phyloP scores from a whole-genome alignment of 2,329 filamentous ascomycete species.

The Thermoascus crustaceus region DNA sequence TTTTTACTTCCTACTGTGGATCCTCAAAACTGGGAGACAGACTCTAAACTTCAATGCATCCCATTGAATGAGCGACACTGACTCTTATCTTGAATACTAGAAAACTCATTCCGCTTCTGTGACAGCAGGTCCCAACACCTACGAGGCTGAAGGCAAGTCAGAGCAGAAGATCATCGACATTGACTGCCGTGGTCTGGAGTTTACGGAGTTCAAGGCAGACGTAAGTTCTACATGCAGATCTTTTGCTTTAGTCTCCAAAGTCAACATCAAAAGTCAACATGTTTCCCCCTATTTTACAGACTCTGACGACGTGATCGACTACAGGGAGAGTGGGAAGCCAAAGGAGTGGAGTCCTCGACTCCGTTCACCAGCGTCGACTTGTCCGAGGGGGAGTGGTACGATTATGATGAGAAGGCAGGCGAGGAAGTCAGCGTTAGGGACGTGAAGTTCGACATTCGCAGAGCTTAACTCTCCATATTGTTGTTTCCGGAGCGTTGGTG shows the following conservation, averaged over 20 bases:
- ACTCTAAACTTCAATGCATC: no score
- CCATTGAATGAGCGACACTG: no score
- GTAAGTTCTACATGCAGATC: conserved; percentile 50
- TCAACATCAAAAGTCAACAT: no score
- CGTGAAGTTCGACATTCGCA: conserved; percentile 73
- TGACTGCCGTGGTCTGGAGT: conserved; percentile 90
- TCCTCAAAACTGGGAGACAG: no score
- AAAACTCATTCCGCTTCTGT: conserved; percentile 64
- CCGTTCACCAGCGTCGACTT: conserved; percentile 79
- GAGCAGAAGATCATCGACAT: conserved; percentile 75
- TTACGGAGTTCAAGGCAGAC: conserved; percentile 82
- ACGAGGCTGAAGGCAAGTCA: conserved; percentile 44
- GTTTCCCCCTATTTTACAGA: no score
- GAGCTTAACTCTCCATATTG: no score
- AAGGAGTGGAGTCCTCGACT: conserved; percentile 69
- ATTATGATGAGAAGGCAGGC: conserved; percentile 89
- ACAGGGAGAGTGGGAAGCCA: conserved; percentile 83
- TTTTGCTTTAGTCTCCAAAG: no score
- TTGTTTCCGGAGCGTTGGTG: no score
- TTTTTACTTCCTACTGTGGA: no score
- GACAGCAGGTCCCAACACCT: conserved; percentile 62
- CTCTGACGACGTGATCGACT: no score
- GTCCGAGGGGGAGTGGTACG: conserved; percentile 89
- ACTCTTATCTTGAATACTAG: conserved; percentile 12
- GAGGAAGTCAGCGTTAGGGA: conserved; percentile 92